Base-by-base conservation (phyloP, 768 basidiomycete species). In the Agaricus subrufescens region DNA sequence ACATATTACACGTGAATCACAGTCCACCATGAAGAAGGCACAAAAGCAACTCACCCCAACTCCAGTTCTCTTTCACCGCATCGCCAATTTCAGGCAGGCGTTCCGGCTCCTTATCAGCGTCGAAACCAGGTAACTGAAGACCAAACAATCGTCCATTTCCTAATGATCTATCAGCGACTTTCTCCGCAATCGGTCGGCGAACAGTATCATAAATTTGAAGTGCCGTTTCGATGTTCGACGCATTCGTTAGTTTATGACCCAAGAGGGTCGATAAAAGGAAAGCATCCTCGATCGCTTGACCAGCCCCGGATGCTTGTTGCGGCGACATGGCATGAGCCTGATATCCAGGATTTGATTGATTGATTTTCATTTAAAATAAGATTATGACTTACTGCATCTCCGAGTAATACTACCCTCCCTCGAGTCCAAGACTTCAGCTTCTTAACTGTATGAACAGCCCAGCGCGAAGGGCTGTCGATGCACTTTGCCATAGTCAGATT, bases 241-340 rank as follows among this genome's bases (percentile, higher is more conserved):
- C 39, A 2, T 49, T 57, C 3, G 66, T 62, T 10, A 59, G 38
- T 12, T 44, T 56, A 54, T 67, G 61, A 1, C 64, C 70, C 42
- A 77, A 75, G 34, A 79, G 67, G 1, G 69, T 69, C 0, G 79
- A 70, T 29, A 83, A 72, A 3, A 83, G 56, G 61, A 74, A 79
- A 2, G 78, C 81, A 49, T 83, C 82, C 67, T 81, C 81, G n/a
- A 80, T 72, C 1, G 79, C 78, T 52, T 78, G 78, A 3, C 78
- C 76, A 3, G 77, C 81, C 3, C 80, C 79, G 0, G 76, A 72
- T 1, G 75, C 79, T 61, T 75, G 69, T 59, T 78, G 71, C 0
- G 78, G 77, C 2, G 72, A 66, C 71, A 78, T 77, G 0, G 73
- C 77, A 62, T 81, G 78, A 0, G 77, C 78, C 78, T 70, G 34